phyloP scores from a whole-genome alignment of 768 basidiomycete genomes.

The Steccherinum ochraceum region DNA sequence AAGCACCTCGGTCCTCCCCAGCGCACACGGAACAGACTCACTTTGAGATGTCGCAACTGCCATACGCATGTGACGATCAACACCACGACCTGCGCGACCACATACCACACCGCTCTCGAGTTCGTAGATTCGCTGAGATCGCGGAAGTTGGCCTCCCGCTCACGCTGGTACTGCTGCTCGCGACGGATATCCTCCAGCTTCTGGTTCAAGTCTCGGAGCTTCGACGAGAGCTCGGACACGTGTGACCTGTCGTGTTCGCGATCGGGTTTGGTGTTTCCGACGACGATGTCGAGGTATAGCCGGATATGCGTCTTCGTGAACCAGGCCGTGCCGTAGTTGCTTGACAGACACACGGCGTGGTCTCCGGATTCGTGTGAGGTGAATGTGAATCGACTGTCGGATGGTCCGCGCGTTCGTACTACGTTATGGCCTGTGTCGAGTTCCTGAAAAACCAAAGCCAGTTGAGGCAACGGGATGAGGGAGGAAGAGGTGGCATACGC shows the following conservation, averaged over 20 bases:
- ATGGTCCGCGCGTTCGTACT: slow-evolving; percentile 84
- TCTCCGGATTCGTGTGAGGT: slow-evolving; percentile 96
- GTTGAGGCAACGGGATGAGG: not conserved
- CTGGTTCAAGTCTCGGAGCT: slow-evolving; percentile 88
- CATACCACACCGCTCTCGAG: slow-evolving; percentile 93
- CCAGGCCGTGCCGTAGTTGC: slow-evolving; percentile 85
- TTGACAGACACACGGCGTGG: slow-evolving; percentile 93
- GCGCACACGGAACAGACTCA: slow-evolving; percentile 28
- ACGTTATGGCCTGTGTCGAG: slow-evolving; percentile 74
- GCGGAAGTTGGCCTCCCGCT: slow-evolving; percentile 87
- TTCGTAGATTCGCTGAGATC: slow-evolving; percentile 88
- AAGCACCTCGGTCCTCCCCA: not conserved
- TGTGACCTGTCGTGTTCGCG: slow-evolving; percentile 83
- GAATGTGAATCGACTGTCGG: slow-evolving; percentile 92
- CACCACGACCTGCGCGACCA: slow-evolving; percentile 78
- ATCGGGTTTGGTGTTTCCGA: slow-evolving; percentile 84
- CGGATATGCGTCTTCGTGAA: slow-evolving; percentile 80
- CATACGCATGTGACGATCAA: slow-evolving; percentile 82
- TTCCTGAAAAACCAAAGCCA: slow-evolving; percentile 50
- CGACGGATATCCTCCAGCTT: slow-evolving; percentile 89
- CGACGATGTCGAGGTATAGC: slow-evolving; percentile 89
- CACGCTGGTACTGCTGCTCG: slow-evolving; percentile 97
- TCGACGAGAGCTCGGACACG: slow-evolving; percentile 72
- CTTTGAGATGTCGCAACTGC: slow-evolving; percentile 91
- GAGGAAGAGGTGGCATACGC: slow-evolving; percentile 20